Conservation (phyloP, 371 early-diverging fungal species). For the Smittium mucronatum region DNA sequence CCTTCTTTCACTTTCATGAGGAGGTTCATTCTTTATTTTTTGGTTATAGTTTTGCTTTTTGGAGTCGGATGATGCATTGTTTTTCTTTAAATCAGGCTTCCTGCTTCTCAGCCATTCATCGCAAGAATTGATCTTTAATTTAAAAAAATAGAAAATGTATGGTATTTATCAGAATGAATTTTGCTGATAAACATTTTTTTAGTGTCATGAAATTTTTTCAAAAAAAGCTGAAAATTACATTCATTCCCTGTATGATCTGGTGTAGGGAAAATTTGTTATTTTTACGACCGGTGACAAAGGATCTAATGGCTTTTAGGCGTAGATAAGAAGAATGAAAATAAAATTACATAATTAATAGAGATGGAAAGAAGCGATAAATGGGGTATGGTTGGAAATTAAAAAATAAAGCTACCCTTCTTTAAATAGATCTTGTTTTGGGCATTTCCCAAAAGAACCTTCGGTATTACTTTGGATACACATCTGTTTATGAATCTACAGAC, state of each 20-base stretch:
- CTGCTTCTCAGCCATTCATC: constrained; percentile 17
- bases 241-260: constrained; percentile 44
- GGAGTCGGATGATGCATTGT: not conserved
- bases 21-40: constrained; percentile 30
- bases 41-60: not conserved
- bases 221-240: constrained; percentile 26
- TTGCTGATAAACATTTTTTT: too few species aligned
- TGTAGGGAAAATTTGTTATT: constrained; percentile 46
- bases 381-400: too few species aligned
- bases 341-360: too few species aligned
- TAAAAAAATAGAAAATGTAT: not conserved
- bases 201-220: too few species aligned
- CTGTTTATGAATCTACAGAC: constrained; percentile 25
- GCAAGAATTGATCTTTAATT: constrained; percentile 10
- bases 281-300: constrained; percentile 38
- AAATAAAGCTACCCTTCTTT: constrained; percentile 6
- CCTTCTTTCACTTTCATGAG: constrained; percentile 28
- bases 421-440: constrained; percentile 23
- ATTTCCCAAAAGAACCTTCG: constrained; percentile 26
- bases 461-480: constrained; percentile 24
- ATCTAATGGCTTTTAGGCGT: constrained; percentile 12
- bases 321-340: too few species aligned
- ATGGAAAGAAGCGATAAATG: too few species aligned
- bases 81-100: constrained; percentile 10
- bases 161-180: not conserved